Conservation (phyloP, 2,329 filamentous ascomycete species). For the Penicillium brevicompactum region DNA sequence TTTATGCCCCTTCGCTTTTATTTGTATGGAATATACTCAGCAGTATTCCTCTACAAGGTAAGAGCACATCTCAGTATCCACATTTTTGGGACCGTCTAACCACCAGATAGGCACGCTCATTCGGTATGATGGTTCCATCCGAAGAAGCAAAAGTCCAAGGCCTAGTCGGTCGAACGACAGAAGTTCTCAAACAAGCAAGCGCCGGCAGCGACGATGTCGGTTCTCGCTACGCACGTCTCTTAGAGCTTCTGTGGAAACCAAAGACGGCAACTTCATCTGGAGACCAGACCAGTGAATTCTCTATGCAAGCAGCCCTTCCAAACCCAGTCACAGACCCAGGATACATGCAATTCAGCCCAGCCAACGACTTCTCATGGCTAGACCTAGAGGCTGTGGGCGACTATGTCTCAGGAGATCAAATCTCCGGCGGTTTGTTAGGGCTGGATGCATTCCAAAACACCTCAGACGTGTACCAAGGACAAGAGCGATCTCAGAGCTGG, state of each 20-base stretch:
- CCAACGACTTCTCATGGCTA: constrained; percentile 64
- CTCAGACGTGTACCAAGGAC: constrained; percentile 31
- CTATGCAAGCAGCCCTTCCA: constrained; percentile 33
- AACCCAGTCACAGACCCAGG: constrained; percentile 39
- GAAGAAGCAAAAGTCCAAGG: constrained; percentile 60
- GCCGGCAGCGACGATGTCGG: constrained; percentile 62
- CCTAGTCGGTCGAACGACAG: constrained; percentile 61
- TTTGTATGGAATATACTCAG: constrained; percentile 64
- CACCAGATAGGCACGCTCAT: constrained; percentile 53
- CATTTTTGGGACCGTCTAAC: not conserved
- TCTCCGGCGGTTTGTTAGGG: constrained; percentile 38
- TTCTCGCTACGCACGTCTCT: constrained; percentile 61
- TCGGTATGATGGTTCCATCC: constrained; percentile 59
- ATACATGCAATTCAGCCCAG: constrained; percentile 47
- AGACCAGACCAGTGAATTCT: constrained; percentile 33
- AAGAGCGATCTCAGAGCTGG: constrained; percentile 39
- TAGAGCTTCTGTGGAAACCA: constrained; percentile 62
- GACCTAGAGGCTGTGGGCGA: constrained; percentile 63
- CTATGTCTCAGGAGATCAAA: constrained; percentile 53
- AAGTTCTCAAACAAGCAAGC: constrained; percentile 61
- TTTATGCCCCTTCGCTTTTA: constrained; percentile 68
- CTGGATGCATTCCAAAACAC: constrained; percentile 38
- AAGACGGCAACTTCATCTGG: constrained; percentile 31
- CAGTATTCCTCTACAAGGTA: constrained; percentile 67
- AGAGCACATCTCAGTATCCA: not conserved